Conservation (phyloP, 352 stramenopile species). For the Lagenidium sp. region DNA sequence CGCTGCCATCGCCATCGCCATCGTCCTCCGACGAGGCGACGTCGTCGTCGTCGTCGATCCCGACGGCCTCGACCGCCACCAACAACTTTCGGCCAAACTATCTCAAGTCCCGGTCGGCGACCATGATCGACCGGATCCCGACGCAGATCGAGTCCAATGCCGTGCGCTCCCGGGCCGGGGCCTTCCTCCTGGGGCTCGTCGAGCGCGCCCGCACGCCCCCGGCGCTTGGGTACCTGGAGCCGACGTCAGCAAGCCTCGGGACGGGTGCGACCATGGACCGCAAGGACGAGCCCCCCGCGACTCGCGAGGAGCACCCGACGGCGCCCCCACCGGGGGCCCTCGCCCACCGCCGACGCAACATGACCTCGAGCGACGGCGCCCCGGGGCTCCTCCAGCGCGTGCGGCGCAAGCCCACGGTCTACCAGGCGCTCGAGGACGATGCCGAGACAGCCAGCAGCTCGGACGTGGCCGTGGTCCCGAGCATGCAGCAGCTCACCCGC, state of each 20-base stretch:
- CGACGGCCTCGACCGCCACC: conserved; percentile 10
- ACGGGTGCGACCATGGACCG: neutral
- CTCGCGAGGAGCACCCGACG: neutral
- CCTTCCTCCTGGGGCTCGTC: conserved; percentile 43
- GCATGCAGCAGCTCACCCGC: conserved; percentile 15
- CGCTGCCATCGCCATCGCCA: conserved; percentile 14
- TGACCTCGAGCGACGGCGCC: neutral
- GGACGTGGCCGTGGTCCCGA: conserved; percentile 3
- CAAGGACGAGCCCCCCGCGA: neutral
- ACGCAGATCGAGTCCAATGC: neutral
- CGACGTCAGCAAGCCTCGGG: neutral
- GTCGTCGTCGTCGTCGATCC: conserved; percentile 11
- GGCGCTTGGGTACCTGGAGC: neutral
- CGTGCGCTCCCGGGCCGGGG: conserved; percentile 39
- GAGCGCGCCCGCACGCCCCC: conserved; percentile 3
- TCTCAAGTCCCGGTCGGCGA: conserved; percentile 43
- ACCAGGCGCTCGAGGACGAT: conserved; percentile 5
- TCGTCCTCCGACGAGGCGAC: conserved; percentile 18
- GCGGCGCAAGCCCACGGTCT: neutral
- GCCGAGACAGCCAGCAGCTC: conserved; percentile 11
- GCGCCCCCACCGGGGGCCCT: neutral
- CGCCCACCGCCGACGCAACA: neutral
- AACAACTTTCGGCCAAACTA: conserved; percentile 36
- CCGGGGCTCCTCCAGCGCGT: neutral
- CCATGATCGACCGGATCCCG: conserved; percentile 19